These are phyloP conservation scores for Juglanconis oblonga DNA, from an alignment of 2,329 filamentous ascomycete genomes.

Conservation along the genomic window DNA sequence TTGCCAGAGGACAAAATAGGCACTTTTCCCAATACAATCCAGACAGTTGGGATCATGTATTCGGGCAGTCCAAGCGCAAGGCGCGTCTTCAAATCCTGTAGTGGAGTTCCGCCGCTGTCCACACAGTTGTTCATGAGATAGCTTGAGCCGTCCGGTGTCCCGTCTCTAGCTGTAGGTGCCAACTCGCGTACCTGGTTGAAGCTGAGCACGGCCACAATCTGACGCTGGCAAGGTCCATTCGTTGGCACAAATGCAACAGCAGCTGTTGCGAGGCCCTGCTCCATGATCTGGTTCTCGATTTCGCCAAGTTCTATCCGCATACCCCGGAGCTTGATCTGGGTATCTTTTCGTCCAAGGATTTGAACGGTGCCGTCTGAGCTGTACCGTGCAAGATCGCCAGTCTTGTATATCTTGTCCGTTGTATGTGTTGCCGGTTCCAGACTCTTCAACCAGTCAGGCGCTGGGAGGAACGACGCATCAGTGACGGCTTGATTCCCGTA, in stretches of 20 bases:
- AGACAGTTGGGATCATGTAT: slow-evolving; percentile 2
- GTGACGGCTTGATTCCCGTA: neutral
- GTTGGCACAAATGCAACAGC: neutral
- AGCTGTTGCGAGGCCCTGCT: too few species aligned
- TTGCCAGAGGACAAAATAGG: neutral
- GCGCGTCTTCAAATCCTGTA: too few species aligned
- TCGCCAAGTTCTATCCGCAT: neutral
- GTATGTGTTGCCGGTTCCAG: neutral
- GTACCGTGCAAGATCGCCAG: neutral
- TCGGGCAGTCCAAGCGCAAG: neutral
- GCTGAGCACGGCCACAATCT: too few species aligned
- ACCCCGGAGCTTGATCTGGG: slow-evolving; percentile 2
- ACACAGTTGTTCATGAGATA: too few species aligned
- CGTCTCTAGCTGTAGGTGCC: too few species aligned
- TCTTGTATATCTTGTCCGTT: neutral
- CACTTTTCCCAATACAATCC: neutral
- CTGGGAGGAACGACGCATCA: neutral
- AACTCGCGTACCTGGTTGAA: too few species aligned
- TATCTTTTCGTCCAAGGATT: neutral
- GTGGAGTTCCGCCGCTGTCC: too few species aligned
- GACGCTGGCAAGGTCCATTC: neutral
- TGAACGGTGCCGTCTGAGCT: neutral
- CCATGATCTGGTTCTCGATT: neutral
- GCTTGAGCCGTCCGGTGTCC: too few species aligned
- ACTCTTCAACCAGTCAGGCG: neutral